A percentile compares a stretch with the other conserved stretches of the same genome.
Conservation (phyloP, 805 yeast genomes). For the Suhomyces faveliae region DNA sequence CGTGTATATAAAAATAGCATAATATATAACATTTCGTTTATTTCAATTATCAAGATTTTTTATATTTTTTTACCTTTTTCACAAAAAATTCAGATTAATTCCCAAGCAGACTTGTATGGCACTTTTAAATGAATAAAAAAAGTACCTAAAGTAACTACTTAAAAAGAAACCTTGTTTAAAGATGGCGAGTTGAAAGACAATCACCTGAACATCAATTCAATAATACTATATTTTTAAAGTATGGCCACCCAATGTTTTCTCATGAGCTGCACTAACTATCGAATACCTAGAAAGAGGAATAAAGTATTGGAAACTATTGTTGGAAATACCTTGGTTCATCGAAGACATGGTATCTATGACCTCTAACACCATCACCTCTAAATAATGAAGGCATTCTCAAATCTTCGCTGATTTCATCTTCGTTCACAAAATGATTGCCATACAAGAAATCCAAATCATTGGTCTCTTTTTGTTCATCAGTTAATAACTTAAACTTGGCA, state of each 20-base stretch:
- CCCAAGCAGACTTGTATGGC: too few relatives aligned
- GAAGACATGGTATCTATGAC: conserved; percentile 91
- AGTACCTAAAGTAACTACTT: too few relatives aligned
- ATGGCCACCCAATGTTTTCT: not conserved
- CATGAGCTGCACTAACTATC: not conserved
- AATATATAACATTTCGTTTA: not conserved
- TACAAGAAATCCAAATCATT: conserved; percentile 43
- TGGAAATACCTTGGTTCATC: conserved; percentile 86
- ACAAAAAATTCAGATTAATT: not conserved
- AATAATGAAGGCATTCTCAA: conserved; percentile 76
- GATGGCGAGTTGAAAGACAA: not conserved
- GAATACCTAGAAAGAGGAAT: not conserved
- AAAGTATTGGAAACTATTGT: conserved; percentile 11
- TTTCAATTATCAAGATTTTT: not conserved
- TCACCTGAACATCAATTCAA: too few relatives aligned
- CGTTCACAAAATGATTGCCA: conserved; percentile 56
- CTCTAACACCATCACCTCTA: conserved; percentile 89
- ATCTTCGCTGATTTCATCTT: conserved; percentile 55
- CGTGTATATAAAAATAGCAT: not conserved
- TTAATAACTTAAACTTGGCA: conserved; percentile 77
- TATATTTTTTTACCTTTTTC: not conserved
- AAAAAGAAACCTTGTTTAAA: too few relatives aligned
- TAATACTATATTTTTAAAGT: not conserved
- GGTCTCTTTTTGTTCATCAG: conserved; percentile 31
- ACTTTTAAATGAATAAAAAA: too few relatives aligned